A percentile compares a stretch with the other conserved stretches of the same genome.
Evolutionary conservation across 164 flowering plant genomes (phyloP).

Genomic region (Umbellularia californica): DNA sequence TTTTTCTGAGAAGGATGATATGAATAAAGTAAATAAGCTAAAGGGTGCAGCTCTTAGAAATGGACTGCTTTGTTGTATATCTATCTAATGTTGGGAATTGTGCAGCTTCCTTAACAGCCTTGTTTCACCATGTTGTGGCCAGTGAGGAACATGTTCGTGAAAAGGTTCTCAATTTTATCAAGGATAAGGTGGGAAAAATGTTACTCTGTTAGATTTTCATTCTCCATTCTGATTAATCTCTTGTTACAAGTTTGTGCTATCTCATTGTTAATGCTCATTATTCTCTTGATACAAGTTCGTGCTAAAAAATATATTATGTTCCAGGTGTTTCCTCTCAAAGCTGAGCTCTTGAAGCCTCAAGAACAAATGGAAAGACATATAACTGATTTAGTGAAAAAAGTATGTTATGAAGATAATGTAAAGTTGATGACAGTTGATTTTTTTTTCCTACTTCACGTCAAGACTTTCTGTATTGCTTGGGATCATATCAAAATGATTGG

Average conservation of each 20-base stretch:
- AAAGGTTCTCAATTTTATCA: conserved; percentile 69
- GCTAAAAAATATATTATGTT: conserved; percentile 8
- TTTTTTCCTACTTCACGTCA: background rate
- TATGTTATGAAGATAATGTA: conserved; percentile 14
- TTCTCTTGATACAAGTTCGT: conserved; percentile 5
- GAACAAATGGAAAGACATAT: conserved; percentile 95
- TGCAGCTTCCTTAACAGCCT: conserved; percentile 82
- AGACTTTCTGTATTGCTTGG: background rate
- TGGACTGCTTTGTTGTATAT: background rate
- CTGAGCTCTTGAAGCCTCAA: conserved; percentile 82
- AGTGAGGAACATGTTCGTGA: conserved; percentile 82
- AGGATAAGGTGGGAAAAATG: conserved; percentile 65
- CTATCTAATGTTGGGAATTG: conserved; percentile 2
- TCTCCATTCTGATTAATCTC: background rate
- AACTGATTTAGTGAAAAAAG: conserved; percentile 88
- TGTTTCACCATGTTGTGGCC: conserved; percentile 70
- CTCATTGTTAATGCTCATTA: background rate
- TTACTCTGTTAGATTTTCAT: background rate
- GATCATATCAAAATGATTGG: background rate
- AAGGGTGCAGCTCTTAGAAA: background rate
- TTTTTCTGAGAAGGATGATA: background rate
- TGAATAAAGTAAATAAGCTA: background rate
- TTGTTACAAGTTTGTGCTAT: background rate
- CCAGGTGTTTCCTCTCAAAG: conserved; percentile 88
- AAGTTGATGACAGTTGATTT: background rate